Percentiles rank a stretch among this genome's conserved stretches.
Evolutionary conservation across 805 yeast genomes (phyloP).

Genomic region (Pichia kluyveri): DNA sequence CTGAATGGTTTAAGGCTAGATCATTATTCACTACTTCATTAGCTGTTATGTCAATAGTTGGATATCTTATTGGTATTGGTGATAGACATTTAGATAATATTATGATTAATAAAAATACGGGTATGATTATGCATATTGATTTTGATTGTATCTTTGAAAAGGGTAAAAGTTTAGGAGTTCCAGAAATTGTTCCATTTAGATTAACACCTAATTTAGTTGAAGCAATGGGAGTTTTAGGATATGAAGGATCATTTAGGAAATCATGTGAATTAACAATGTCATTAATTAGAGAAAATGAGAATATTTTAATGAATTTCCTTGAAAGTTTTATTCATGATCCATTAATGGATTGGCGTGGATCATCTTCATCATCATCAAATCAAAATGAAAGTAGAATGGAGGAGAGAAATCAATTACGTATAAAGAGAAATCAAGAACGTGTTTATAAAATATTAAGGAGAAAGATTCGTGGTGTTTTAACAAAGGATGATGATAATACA

Average conservation of each 20-base stretch:
- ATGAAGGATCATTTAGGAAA: constrained; percentile 82
- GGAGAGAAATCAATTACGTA: constrained; percentile 15
- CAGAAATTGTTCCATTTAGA: constrained; percentile 93
- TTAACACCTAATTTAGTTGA: constrained; percentile 82
- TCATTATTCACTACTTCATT: constrained; percentile 65
- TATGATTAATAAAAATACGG: constrained; percentile 60
- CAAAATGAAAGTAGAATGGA: background rate
- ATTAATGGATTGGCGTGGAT: constrained; percentile 61
- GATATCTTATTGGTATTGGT: constrained; percentile 88
- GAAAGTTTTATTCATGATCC: constrained; percentile 94
- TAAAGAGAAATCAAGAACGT: constrained; percentile 22
- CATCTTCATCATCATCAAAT: constrained; percentile 6
- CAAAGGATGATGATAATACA: constrained; percentile 43
- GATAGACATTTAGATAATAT: constrained; percentile 95
- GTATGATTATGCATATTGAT: constrained; percentile 86
- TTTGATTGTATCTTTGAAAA: constrained; percentile 95
- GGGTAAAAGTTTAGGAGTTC: constrained; percentile 60
- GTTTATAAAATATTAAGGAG: constrained; percentile 67
- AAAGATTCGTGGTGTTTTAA: constrained; percentile 76
- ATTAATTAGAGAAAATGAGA: constrained; percentile 69
- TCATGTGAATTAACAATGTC: constrained; percentile 78
- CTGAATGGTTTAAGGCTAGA: constrained; percentile 76
- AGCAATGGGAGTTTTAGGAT: constrained; percentile 76
- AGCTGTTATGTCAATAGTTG: constrained; percentile 97
- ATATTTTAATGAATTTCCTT: constrained; percentile 77